These are phyloP conservation scores for Kwoniella dendrophila DNA, from an alignment of 768 basidiomycete species.

Conservation along the genomic window DNA sequence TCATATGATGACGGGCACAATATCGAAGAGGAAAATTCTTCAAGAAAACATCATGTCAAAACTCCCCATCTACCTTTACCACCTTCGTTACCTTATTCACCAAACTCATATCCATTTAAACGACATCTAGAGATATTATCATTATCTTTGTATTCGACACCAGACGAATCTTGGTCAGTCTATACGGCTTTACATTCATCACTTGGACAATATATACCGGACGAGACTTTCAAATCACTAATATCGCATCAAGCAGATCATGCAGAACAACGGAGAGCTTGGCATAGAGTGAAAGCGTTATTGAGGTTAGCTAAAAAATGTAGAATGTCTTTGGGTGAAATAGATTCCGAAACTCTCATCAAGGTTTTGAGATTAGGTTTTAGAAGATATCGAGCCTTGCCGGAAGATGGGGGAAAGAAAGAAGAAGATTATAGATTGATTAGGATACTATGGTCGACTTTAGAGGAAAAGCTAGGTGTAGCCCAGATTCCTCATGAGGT, in stretches of 20 bases:
- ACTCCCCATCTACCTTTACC: slow-evolving; percentile 32
- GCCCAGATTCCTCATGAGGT: slow-evolving; percentile 14
- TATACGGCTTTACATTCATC: slow-evolving; percentile 37
- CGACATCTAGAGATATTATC: slow-evolving; percentile 44
- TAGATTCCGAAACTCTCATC: slow-evolving; percentile 13
- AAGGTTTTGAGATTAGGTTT: slow-evolving; percentile 13
- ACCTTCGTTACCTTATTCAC: slow-evolving; percentile 29
- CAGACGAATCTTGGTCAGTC: slow-evolving; percentile 41
- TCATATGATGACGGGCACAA: slow-evolving; percentile 5
- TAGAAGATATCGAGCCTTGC: neutral
- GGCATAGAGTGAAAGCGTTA: slow-evolving; percentile 10
- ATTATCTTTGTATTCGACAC: slow-evolving; percentile 20
- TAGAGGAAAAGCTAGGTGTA: neutral
- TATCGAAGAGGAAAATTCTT: no score
- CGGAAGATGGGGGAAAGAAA: neutral
- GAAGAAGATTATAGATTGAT: slow-evolving; percentile 14
- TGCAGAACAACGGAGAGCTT: slow-evolving; percentile 1
- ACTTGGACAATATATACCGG: slow-evolving; percentile 38
- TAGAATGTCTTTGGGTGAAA: slow-evolving; percentile 15
- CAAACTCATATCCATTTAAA: slow-evolving; percentile 37
- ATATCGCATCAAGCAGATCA: slow-evolving; percentile 34
- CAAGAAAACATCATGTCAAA: neutral
- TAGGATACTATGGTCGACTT: slow-evolving; percentile 4
- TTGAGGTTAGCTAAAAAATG: slow-evolving; percentile 17
- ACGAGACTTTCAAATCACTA: slow-evolving; percentile 30